Evolutionary conservation across 371 early-diverging fungal genomes (phyloP).

Genomic region (Apophysomyces variabilis): DNA sequence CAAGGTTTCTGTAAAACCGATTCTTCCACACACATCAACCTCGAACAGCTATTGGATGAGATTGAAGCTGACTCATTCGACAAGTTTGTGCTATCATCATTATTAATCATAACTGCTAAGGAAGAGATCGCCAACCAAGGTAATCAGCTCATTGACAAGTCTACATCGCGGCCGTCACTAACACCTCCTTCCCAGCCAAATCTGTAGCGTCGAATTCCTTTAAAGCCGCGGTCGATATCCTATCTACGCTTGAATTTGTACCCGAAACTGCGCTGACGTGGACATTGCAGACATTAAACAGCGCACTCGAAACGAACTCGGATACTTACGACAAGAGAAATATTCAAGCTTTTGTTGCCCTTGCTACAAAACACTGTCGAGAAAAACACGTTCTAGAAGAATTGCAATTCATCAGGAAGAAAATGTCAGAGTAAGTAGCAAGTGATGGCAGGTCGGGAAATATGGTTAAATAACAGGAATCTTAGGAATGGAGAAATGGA

Average conservation of each 20-base stretch:
- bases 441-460: neutral
- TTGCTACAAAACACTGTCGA: conserved; percentile 17
- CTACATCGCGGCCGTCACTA: neutral
- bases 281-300: conserved; percentile 18
- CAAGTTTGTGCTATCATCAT: conserved; percentile 46
- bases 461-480: neutral
- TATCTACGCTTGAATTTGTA: conserved; percentile 14
- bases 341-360: conserved; percentile 19
- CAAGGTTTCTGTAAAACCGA: conserved; percentile 51
- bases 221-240: conserved; percentile 17
- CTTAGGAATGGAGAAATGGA: conserved; percentile 25
- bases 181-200: conserved; percentile 25
- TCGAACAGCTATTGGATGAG: conserved; percentile 46
- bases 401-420: conserved; percentile 17
- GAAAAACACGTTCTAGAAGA: conserved; percentile 19
- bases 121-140: conserved; percentile 54
- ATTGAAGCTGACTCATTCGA: conserved; percentile 51
- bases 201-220: conserved; percentile 20
- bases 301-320: conserved; percentile 16
- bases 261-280: conserved; percentile 28
- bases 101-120: conserved; percentile 46
- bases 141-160: conserved; percentile 20
- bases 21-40: conserved; percentile 42
- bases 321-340: conserved; percentile 21
- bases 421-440: conserved; percentile 24